Percentiles rank a stretch among this genome's conserved stretches.
These are phyloP conservation scores for Pittosporum tobira DNA, from an alignment of 129 eudicot species.

Conservation along the genomic window DNA sequence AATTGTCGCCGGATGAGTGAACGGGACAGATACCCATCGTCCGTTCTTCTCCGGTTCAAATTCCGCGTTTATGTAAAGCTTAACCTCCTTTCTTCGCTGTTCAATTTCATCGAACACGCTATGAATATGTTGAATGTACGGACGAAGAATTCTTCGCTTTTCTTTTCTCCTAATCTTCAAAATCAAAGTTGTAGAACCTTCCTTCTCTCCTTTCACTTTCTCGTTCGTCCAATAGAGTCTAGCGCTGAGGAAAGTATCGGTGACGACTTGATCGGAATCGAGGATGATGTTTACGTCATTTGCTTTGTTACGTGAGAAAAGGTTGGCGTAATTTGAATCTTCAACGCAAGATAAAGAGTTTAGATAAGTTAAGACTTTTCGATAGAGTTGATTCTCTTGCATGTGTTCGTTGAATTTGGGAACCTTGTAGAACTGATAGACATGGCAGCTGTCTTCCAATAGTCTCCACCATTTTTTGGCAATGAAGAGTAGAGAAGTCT, in stretches of 20 bases:
- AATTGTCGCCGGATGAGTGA: constrained; percentile 78
- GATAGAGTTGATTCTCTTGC: constrained; percentile 79
- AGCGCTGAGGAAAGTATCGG: constrained; percentile 64
- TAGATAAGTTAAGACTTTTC: constrained; percentile 47
- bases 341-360: constrained; percentile 56
- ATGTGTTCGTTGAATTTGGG: constrained; percentile 74
- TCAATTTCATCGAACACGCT: constrained; percentile 52
- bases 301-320: constrained; percentile 54
- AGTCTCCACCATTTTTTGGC: constrained; percentile 35
- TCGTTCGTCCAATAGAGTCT: constrained; percentile 54
- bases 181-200: constrained; percentile 24
- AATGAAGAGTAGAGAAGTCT: constrained; percentile 25
- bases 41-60: constrained; percentile 33
- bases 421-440: constrained; percentile 61
- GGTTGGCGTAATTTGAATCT: constrained; percentile 64
- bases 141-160: constrained; percentile 52
- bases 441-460: constrained; percentile 49
- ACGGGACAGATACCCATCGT: constrained; percentile 70
- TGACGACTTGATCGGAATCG: constrained; percentile 38
- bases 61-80: constrained; percentile 46
- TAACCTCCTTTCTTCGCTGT: constrained; percentile 43
- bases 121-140: constrained; percentile 77
- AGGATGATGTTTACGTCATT: constrained; percentile 56
- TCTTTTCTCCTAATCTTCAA: constrained; percentile 59
- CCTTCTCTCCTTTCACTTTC: constrained; percentile 1